Percentiles rank a stretch among this genome's conserved stretches.
Conservation (phyloP, 1,139 yeast species). For the Blastobotrys serpentis region DNA sequence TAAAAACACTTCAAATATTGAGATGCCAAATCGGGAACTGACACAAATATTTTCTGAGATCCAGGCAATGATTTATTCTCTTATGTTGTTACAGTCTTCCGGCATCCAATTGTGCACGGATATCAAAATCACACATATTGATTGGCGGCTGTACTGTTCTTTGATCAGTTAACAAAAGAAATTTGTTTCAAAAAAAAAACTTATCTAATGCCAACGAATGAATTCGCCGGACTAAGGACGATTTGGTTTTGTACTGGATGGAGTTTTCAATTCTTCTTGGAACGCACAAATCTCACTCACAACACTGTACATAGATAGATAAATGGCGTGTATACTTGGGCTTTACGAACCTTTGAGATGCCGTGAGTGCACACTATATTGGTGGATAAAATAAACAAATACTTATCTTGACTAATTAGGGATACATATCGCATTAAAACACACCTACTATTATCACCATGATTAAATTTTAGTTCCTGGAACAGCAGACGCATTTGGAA, state of each 20-base stretch:
- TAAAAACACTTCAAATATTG: neutral
- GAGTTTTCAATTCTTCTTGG: no score
- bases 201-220: no score
- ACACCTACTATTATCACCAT: no score
- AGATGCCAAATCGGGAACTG: neutral
- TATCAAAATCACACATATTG: conserved; percentile 9
- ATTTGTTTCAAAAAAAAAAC: no score
- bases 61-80: conserved; percentile 19
- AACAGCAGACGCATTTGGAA: neutral
- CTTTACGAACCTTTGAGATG: no score
- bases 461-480: neutral
- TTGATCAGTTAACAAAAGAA: neutral
- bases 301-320: no score
- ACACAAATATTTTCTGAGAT: conserved; percentile 16
- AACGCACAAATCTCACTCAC: no score
- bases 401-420: no score
- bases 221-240: no score
- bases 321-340: no score
- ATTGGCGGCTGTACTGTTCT: conserved; percentile 8
- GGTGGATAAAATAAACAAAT: neutral
- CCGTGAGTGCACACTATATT: neutral
- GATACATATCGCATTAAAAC: no score
- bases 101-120: conserved; percentile 8
- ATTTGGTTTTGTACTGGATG: no score
- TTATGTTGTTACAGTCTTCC: conserved; percentile 12